A percentile compares a stretch with the other conserved stretches of the same genome.
These are phyloP conservation scores for Vigna angularis DNA, from an alignment of 306 rosid genomes.

Conservation along the genomic window DNA sequence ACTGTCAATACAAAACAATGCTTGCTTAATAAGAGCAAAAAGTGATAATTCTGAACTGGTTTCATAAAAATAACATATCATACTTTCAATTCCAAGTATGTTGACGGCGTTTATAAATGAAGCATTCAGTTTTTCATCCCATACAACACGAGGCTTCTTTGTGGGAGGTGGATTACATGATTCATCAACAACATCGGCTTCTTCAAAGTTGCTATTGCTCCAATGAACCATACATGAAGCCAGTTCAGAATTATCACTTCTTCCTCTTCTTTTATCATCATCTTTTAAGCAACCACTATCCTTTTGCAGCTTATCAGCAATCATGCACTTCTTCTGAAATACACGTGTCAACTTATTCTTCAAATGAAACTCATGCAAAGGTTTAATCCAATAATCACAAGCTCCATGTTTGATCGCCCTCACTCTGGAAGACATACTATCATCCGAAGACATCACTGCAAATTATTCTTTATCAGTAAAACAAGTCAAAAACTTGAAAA, in stretches of 20 bases:
- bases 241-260: neutral
- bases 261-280: neutral
- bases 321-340: conserved; percentile 45
- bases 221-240: neutral
- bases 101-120: conserved; percentile 59
- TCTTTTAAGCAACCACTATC: too few relatives aligned
- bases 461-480: neutral
- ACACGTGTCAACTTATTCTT: conserved; percentile 65
- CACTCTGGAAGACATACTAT: conserved; percentile 48
- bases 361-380: conserved; percentile 53
- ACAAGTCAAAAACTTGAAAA: neutral
- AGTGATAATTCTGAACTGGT: too few relatives aligned
- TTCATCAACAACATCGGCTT: too few relatives aligned
- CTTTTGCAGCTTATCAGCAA: conserved; percentile 10
- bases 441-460: conserved; percentile 76
- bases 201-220: too few relatives aligned
- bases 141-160: conserved; percentile 69
- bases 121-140: conserved; percentile 65
- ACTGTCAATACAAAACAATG: neutral
- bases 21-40: too few relatives aligned
- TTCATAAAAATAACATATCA: neutral
- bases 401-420: conserved; percentile 61
- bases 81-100: conserved; percentile 77
- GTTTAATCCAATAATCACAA: conserved; percentile 69
- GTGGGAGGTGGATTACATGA: conserved; percentile 12